Evolutionary conservation across 129 eudicot genomes (phyloP).

Genomic region (Gnaphalium uliginosum): DNA sequence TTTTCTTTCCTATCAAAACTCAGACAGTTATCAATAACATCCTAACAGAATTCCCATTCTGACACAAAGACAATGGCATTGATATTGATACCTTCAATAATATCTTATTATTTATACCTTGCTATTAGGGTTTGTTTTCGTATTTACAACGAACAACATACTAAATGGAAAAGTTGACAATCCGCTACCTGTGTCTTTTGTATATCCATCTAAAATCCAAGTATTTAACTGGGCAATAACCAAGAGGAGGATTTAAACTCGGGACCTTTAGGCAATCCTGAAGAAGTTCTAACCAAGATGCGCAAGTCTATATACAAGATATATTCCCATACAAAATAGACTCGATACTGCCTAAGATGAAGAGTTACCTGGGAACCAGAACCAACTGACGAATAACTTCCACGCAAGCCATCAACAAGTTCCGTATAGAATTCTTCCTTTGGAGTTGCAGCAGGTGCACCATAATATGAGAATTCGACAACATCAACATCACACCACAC

Average conservation of each 20-base stretch:
- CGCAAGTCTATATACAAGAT: background rate
- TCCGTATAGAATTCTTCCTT: constrained; percentile 65
- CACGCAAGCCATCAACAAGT: constrained; percentile 82
- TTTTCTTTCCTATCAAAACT: too few relatives aligned
- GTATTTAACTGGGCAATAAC: background rate
- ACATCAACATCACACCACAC: constrained; percentile 94
- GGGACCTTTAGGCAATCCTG: background rate
- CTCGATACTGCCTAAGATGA: background rate
- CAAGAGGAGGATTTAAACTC: too few relatives aligned
- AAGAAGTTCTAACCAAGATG: background rate
- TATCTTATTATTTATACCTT: background rate
- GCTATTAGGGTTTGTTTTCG: background rate
- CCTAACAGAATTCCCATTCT: too few relatives aligned
- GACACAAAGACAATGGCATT: too few relatives aligned
- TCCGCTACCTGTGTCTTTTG: too few relatives aligned
- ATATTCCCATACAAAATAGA: background rate
- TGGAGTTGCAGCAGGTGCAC: constrained; percentile 75
- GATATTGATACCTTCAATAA: background rate
- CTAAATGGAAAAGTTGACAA: too few relatives aligned
- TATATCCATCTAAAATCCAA: background rate
- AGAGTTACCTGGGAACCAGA: constrained; percentile 85
- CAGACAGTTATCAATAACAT: too few relatives aligned
- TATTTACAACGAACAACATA: too few relatives aligned
- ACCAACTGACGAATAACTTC: constrained; percentile 68
- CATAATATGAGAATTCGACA: constrained; percentile 77